These are phyloP conservation scores for Blastocystis sp. DNA, from an alignment of 352 stramenopile genomes.

Conservation along the genomic window DNA sequence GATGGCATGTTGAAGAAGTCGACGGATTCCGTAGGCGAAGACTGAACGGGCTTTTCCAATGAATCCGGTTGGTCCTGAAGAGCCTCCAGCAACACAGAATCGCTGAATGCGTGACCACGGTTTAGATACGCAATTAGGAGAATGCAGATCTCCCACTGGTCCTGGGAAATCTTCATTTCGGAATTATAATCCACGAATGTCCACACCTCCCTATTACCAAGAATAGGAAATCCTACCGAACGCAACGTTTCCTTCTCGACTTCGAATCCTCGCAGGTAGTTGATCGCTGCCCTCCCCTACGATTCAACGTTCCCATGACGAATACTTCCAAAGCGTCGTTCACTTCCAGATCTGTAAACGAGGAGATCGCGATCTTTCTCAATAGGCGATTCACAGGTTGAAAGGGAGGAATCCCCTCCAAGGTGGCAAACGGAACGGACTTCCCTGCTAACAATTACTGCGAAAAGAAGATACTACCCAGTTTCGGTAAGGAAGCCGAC, in stretches of 20 bases:
- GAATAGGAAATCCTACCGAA: neutral
- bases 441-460: neutral
- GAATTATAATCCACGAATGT: conserved; percentile 34
- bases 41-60: neutral
- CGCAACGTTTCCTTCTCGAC: neutral
- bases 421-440: neutral
- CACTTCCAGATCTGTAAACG: neutral
- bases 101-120: neutral
- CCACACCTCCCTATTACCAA: neutral
- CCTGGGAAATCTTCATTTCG: neutral
- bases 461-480: neutral
- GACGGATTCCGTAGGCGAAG: neutral
- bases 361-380: neutral
- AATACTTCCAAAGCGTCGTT: neutral
- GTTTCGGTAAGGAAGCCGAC: neutral
- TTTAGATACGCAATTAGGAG: neutral
- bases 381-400: conserved; percentile 12
- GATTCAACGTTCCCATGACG: neutral
- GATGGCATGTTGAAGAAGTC: neutral
- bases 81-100: neutral
- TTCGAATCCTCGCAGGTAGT: neutral
- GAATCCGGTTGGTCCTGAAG: neutral
- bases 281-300: conserved; percentile 10
- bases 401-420: conserved; percentile 9
- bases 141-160: conserved; percentile 32